Conservation (phyloP, 208 protist genomes). For the Leishmania lainsoni region DNA sequence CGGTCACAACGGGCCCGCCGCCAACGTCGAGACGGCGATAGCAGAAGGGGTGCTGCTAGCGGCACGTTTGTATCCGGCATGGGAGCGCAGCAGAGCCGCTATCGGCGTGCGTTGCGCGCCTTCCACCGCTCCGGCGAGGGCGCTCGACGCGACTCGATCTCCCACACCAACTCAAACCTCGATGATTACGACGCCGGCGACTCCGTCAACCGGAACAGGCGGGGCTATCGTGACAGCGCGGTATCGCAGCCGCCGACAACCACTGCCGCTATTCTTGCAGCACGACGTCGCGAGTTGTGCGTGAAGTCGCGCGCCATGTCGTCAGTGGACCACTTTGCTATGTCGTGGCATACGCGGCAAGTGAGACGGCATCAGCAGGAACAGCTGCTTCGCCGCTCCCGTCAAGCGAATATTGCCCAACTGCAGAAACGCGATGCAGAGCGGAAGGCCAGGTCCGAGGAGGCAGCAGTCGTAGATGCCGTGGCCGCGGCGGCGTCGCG, state of each 20-base stretch:
- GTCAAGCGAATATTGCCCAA: background rate
- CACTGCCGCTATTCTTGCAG: slow-evolving; percentile 8
- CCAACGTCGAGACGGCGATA: background rate
- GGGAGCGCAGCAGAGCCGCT: background rate
- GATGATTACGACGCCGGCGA: background rate
- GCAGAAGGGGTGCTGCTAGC: background rate
- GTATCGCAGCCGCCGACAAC: background rate
- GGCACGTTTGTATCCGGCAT: background rate
- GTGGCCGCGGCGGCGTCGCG: slow-evolving; percentile 22
- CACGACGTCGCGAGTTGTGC: slow-evolving; percentile 18
- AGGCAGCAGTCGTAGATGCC: slow-evolving; percentile 10
- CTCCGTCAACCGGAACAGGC: background rate
- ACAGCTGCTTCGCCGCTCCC: slow-evolving; percentile 13
- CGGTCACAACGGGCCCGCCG: background rate
- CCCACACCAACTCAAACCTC: background rate
- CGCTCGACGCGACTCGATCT: background rate
- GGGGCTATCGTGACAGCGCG: background rate
- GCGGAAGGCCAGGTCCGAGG: slow-evolving; percentile 13
- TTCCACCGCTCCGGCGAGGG: background rate
- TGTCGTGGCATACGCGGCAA: slow-evolving; percentile 11
- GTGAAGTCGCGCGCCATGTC: slow-evolving; percentile 19
- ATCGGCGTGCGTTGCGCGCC: background rate
- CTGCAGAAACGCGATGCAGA: slow-evolving; percentile 2
- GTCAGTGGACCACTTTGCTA: slow-evolving; percentile 24
- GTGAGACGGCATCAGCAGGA: slow-evolving; percentile 5